Evolutionary conservation across 164 flowering plant species (phyloP), one percentile per base, ranked within the genome.

Genomic region (Chimonanthus salicifolius): DNA sequence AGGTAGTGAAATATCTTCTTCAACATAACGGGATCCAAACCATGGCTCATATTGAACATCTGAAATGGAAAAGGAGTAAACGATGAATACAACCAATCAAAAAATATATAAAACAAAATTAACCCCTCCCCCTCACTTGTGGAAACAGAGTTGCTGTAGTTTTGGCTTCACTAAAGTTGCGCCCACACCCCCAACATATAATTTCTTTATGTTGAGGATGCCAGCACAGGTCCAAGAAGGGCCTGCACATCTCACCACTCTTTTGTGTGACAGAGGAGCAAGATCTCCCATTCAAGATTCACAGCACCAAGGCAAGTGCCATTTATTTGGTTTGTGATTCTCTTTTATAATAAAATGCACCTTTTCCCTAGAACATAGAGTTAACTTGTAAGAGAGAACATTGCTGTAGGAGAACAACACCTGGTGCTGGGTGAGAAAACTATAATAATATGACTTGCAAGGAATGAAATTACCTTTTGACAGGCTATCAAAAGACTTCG

Each of bases 21-120:
- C 94, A 3, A 70, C 74, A 76, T 90, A 95, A 67, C 43, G 75
- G 60, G 99, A 87, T 67, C 91, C 97, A 83, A 95, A 95, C 99
- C 99, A 95, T 63, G 99, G 97, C 80, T 95, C 99, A 78, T 15
- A 64, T 63, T 87, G 81, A 74, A 81, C 69, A 82, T 79, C 99
- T 93, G 89, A 62, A 84, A 74, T 47, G 48, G 6, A 43, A 43
- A 77, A 11, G 43, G 15, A 46, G 49, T 1, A 66, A 48, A 20
- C 46, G 46, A 18, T 43, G 67, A 11, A 58, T 15, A 18, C 7
- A 47, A 44, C 44, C 18, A 44, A 10, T 45, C 0, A 33, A 45
- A 66, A 33, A 66, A 33, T 44, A 13, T 7, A 7, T 10, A 45
- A 2, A 4, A 66, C 10, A 44, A 46, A 66, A 54, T 54, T 54